Conservation (phyloP, 1,139 yeast genomes). For the Eremothecium cymbalariae region DNA sequence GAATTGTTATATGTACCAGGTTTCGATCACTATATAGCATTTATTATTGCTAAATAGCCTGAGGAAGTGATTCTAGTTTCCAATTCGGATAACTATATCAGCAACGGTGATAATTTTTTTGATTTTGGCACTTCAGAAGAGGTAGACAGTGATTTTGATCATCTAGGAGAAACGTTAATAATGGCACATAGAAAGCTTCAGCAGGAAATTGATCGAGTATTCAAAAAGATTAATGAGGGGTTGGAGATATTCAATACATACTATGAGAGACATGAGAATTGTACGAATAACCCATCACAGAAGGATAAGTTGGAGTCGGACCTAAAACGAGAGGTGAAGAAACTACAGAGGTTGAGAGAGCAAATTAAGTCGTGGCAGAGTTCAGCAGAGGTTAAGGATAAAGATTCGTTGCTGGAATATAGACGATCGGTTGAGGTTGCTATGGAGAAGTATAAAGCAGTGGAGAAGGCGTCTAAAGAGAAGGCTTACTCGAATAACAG, state of each 20-base stretch:
- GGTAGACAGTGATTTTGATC: background rate
- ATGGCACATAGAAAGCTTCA: slow-evolving; percentile 66
- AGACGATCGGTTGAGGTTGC: slow-evolving; percentile 65
- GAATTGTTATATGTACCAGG: background rate
- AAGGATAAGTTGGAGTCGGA: slow-evolving; percentile 66
- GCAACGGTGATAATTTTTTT: no score
- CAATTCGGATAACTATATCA: slow-evolving; percentile 5
- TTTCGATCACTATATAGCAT: no score
- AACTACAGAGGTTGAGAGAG: slow-evolving; percentile 64
- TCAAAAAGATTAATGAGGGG: slow-evolving; percentile 72
- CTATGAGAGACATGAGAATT: slow-evolving; percentile 58
- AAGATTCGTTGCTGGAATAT: slow-evolving; percentile 51
- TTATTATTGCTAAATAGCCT: background rate
- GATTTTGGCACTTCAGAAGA: background rate
- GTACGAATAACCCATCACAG: slow-evolving; percentile 55
- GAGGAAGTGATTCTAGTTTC: background rate
- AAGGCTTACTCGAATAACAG: slow-evolving; percentile 65
- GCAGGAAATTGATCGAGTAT: slow-evolving; percentile 72
- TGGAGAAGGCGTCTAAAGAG: slow-evolving; percentile 65
- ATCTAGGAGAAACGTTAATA: background rate
- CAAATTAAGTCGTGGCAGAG: slow-evolving; percentile 75
- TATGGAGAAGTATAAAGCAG: slow-evolving; percentile 74
- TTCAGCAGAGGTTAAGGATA: slow-evolving; percentile 63
- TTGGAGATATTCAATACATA: slow-evolving; percentile 58
- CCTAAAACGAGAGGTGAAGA: slow-evolving; percentile 66